Base-by-base conservation (phyloP, 73 alveolate species). In the Uronychia binucleata region DNA sequence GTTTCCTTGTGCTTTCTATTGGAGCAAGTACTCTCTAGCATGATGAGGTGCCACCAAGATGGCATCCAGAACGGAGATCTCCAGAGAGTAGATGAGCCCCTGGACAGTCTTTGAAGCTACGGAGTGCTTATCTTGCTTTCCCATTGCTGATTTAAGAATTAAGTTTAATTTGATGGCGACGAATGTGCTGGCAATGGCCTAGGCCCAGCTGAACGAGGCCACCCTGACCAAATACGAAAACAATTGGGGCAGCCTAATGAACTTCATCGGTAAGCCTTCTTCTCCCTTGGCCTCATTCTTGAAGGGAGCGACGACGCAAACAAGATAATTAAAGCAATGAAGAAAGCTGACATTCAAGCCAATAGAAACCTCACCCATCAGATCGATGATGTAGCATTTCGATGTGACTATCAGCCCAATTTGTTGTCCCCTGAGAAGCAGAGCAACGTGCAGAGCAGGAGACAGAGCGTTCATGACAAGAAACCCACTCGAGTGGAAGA, bases 201-300 rank as follows among this genome's bases (percentile, higher is more conserved):
- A 26, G 26, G 78, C 29, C 32, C 13, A 67, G 26, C 32, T 26
- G 57, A 85, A 85, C 30, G 35, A 75, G 11, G 8, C 26, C 5
- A 79, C 75, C 19, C 82, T 59, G 81, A 83, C 81, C 78, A 88
- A 88, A 74, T 88, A 88, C 78, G 83, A 88, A 33, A 77, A 77
- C 76, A 82, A 88, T 77, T 88, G 94, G 94, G 94, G 94, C 0
- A 75, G 91, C 19, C 81, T 88, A 19, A 32, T 88, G 59, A 82
- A 83, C 80, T 88, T 88, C 77, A 29, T 88, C 5, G 94, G 88
- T 82, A 84, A 75, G 34, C 19, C 75, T 67, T 11, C 31, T 11
- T 11, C 5, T 5, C 67, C 19, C 67, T 11, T 5, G 5, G 19
- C 67, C 19, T 46, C 5, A 46, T 46, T 19, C 67, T 46, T 46